Evolutionary conservation across 192 early-diverging fungal genomes (phyloP).

Genomic region (Backusella sp.): DNA sequence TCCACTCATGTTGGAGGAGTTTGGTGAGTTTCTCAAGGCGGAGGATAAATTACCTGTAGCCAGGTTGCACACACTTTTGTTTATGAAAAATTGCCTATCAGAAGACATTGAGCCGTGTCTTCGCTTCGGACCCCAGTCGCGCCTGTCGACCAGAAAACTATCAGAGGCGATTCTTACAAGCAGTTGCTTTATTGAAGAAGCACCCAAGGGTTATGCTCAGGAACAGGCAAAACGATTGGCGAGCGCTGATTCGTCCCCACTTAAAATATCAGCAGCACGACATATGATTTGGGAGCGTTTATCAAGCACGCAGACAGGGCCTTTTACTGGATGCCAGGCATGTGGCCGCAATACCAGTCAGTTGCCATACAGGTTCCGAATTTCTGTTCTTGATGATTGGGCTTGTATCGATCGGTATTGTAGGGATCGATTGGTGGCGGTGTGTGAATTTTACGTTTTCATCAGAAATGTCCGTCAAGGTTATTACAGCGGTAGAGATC

Average conservation of each 20-base stretch:
- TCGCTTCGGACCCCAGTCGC: conserved; percentile 86
- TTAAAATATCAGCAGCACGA: conserved; percentile 50
- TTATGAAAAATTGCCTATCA: conserved; percentile 82
- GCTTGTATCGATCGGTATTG: conserved; percentile 77
- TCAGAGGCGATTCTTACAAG: conserved; percentile 84
- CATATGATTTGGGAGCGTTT: conserved; percentile 54
- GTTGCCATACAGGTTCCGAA: conserved; percentile 65
- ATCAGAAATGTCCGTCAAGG: conserved; percentile 87
- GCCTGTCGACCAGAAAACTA: conserved; percentile 83
- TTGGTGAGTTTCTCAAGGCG: conserved; percentile 78
- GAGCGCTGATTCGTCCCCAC: conserved; percentile 22
- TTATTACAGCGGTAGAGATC: conserved; percentile 66
- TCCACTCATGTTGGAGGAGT: conserved; percentile 74
- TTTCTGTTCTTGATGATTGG: conserved; percentile 72
- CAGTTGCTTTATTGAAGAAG: conserved; percentile 86
- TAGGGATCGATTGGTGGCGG: conserved; percentile 90
- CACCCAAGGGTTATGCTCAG: conserved; percentile 47
- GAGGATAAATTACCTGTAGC: conserved; percentile 62
- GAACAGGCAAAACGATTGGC: conserved; percentile 31
- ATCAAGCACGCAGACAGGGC: conserved; percentile 21
- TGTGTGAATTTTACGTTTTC: conserved; percentile 93
- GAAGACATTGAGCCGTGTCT: conserved; percentile 94
- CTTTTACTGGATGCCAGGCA: conserved; percentile 47
- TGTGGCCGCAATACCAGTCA: conserved; percentile 42
- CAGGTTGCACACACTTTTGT: conserved; percentile 76